These are phyloP conservation scores for Plasmodium falciparum DNA, from an alignment of 169 alveolate species.

Conservation along the genomic window DNA sequence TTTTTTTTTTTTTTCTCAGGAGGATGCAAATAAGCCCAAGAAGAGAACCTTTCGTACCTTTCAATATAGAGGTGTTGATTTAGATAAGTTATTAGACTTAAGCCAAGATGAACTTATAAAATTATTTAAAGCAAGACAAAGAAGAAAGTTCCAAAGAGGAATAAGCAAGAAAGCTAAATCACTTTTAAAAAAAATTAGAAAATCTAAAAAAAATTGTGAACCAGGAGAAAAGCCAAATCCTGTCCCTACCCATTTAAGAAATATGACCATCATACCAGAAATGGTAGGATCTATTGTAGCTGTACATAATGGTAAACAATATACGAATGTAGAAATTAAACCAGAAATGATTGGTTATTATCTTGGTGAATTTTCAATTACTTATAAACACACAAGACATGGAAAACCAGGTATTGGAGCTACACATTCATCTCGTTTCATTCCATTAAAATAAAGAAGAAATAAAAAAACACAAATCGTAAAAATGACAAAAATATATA, in stretches of 20 bases:
- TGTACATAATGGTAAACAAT: constrained; percentile 98
- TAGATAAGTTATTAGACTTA: constrained; percentile 94
- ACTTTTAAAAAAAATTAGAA: constrained; percentile 95
- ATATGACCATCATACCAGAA: constrained; percentile 96
- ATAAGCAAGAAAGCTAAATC: constrained; percentile 92
- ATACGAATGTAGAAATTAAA: constrained; percentile 97
- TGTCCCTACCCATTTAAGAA: constrained; percentile 96
- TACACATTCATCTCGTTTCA: constrained; percentile 95
- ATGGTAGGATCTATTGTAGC: constrained; percentile 99
- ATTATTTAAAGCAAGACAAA: constrained; percentile 96
- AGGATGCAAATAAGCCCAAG: constrained; percentile 88
- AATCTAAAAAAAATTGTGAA: constrained; percentile 93
- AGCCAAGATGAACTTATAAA: constrained; percentile 93
- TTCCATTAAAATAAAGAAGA: constrained; percentile 91
- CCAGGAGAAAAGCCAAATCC: constrained; percentile 96
- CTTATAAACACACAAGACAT: constrained; percentile 99
- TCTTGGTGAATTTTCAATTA: constrained; percentile 98
- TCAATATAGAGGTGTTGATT: constrained; percentile 98
- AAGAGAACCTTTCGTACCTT: constrained; percentile 98
- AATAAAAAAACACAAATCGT: too few relatives aligned
- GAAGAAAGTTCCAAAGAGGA: constrained; percentile 95
- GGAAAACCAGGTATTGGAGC: constrained; percentile 99
- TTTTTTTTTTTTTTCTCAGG: constrained; percentile 13
- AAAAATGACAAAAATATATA: neutral
- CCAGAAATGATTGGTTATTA: constrained; percentile 99